Base-by-base conservation (phyloP, 371 early-diverging fungal genomes). In the Rhizopus sp. region DNA sequence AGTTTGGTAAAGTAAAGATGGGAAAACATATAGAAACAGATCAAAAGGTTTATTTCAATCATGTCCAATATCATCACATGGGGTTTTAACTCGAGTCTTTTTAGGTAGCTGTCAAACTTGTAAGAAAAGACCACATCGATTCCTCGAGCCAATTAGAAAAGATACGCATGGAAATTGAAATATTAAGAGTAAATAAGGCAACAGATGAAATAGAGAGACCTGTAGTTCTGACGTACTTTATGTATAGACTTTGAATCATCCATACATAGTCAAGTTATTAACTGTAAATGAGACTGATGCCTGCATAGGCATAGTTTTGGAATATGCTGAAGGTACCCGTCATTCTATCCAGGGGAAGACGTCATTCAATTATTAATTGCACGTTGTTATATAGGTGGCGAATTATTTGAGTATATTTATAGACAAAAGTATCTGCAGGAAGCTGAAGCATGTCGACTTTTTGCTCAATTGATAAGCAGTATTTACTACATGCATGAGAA, bases 1-100 rank as follows among this genome's bases (percentile, higher is more conserved):
- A 97, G 75, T 98, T 97, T 76, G 96, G 96, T 50, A 96, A 97
- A 75, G 99, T 99, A 61, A 98, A 98, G 66, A 82, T 97, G 12
- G 99, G 95, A 10, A 85, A 91, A 63, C 94, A 97, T 75, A 87
- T 88, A 50, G 79, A 93, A 50, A 92, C 92, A 7, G 92, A 93
- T 23, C 89, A 91, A 64, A 95, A 93, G 84, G 99, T 94, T 83
- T 69, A 47, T 50, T 10, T 8, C 12, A 17, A 10, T 23, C 0
- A 16, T 15, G 12, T 15, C 5, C 13, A 15, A 35, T 55, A 44
- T 38, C 53, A 31, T 34, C 17, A 13, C 58, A 32, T 54, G 15
- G 23, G 17, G 7, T 41, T 34, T 15, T 17, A 39, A 30, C 10
- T 41, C 33, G 46, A 33, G 10, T 40, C 23, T 23, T 23, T 48